Evolutionary conservation across 495 filamentous ascomycete genomes (phyloP).

Genomic region (Lasiosphaeria ovina): DNA sequence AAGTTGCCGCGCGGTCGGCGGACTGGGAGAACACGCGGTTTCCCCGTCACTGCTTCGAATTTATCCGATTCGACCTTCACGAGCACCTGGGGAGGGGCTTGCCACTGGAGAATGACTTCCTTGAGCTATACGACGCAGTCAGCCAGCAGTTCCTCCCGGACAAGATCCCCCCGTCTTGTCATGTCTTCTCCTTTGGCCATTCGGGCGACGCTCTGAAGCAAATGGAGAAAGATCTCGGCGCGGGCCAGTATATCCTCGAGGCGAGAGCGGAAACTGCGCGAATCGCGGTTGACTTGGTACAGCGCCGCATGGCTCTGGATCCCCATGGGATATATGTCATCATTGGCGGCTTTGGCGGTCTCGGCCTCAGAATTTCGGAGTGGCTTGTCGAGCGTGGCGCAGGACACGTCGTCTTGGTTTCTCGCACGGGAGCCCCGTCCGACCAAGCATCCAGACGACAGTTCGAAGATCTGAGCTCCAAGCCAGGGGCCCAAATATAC

Average conservation of each 20-base stretch:
- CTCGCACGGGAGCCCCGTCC: slow-evolving; percentile 42
- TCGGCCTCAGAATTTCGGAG: slow-evolving; percentile 51
- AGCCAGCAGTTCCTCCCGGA: neutral
- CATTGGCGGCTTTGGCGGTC: slow-evolving; percentile 56
- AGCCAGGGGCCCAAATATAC: neutral
- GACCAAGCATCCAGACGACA: neutral
- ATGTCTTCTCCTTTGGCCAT: slow-evolving; percentile 38
- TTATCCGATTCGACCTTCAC: slow-evolving; percentile 13
- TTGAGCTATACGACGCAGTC: neutral
- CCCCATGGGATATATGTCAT: slow-evolving; percentile 44
- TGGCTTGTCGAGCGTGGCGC: slow-evolving; percentile 55
- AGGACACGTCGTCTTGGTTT: slow-evolving; percentile 50
- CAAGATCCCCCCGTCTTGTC: neutral
- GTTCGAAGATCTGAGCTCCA: neutral
- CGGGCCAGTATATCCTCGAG: slow-evolving; percentile 53
- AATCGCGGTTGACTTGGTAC: neutral
- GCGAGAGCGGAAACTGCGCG: slow-evolving; percentile 2
- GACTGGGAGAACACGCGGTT: slow-evolving; percentile 8
- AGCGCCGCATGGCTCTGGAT: neutral
- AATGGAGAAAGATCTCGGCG: slow-evolving; percentile 50
- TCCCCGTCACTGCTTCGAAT: slow-evolving; percentile 10
- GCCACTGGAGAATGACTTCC: slow-evolving; percentile 3
- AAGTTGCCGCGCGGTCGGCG: slow-evolving; percentile 1
- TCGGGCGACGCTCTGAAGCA: slow-evolving; percentile 47
- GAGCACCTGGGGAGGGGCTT: slow-evolving; percentile 5